Base-by-base conservation (phyloP, 2,329 filamentous ascomycete species). In the Epichloe gansuensis region DNA sequence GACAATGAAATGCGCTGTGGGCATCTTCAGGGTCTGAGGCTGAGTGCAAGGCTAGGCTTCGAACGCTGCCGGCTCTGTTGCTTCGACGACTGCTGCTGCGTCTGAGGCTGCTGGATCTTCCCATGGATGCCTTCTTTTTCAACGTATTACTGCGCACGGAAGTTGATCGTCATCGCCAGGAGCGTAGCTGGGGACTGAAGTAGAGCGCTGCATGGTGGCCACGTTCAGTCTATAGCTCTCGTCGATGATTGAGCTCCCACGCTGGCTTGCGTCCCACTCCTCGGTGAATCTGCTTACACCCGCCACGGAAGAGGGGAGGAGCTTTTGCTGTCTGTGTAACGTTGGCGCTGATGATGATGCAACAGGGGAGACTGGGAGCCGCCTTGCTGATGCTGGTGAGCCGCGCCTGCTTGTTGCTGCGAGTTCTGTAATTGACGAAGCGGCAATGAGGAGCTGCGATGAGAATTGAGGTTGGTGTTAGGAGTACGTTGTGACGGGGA, bases 1-100 rank as follows among this genome's bases (percentile, higher is more conserved):
- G 93, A 48, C 89, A 90, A 66, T 83, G 85, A 66, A 96, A 96
- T 44, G 86, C 88, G 69, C 87, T 96, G 65, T 91, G 86, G 59
- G 77, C 75, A 64, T 88, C 83, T 54, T 85, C 80, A 55, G 80
- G 77, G 55, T 88, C 84, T 34, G 75, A 75, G 5, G 75, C 79
- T 55, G 86, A 82, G 54, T 88, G 86, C 53, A 90, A 71, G 28
- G 79, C 82, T 53, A 95, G 75, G 62, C 90, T 94, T 60, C 83
- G 82, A 50, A 96, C 88, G 65, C 90, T 95, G 52, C 90, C 91
- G 31, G 91, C 88, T 63, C 83, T 85, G 70, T 88, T 80, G 67
- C 88, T 95, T 60, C 83, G 81, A 51, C 86, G 83, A 68, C 91
- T 96, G 58, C 82, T 77, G 65, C 83, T 90, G 60, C 90, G 85